Percentiles rank a stretch among this genome's conserved stretches.
Evolutionary conservation across 2,329 filamentous ascomycete species (phyloP).

Genomic region (Penicillium brasilianum): DNA sequence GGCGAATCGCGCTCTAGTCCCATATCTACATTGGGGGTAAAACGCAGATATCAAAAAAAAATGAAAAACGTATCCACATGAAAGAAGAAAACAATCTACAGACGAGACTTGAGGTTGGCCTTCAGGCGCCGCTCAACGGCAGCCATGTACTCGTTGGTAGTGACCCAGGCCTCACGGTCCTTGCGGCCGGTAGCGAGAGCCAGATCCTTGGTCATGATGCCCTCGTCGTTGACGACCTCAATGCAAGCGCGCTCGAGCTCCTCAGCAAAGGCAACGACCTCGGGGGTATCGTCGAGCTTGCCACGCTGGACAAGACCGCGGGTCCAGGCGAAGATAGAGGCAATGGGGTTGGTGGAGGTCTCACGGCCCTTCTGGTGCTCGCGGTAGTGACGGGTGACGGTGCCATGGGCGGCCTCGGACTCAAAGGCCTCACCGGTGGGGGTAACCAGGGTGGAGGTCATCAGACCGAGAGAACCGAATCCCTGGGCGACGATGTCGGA

Average conservation of each 20-base stretch:
- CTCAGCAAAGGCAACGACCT: constrained; percentile 89
- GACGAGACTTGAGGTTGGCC: constrained; percentile 61
- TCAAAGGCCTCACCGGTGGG: constrained; percentile 97
- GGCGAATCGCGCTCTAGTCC: constrained; percentile 6
- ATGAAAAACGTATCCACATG: constrained; percentile 15
- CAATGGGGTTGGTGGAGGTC: constrained; percentile 98
- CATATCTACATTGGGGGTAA: constrained; percentile 17
- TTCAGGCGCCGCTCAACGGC: constrained; percentile 92
- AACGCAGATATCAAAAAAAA: constrained; percentile 23
- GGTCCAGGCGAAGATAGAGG: constrained; percentile 99
- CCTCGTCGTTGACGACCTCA: constrained; percentile 90
- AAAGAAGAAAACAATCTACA: constrained; percentile 33
- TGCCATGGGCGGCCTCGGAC: constrained; percentile 96
- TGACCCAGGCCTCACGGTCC: constrained; percentile 82
- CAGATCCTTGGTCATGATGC: constrained; percentile 99
- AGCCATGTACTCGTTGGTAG: constrained; percentile 86
- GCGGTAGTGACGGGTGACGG: constrained; percentile 96
- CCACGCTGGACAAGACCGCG: constrained; percentile 91
- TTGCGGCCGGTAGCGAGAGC: constrained; percentile 93
- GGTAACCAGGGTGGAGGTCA: constrained; percentile 97
- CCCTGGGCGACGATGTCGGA: constrained; percentile 98
- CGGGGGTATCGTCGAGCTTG: constrained; percentile 89
- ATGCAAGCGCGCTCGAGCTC: constrained; percentile 90
- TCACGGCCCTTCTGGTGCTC: constrained; percentile 98
- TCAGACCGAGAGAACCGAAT: constrained; percentile 95